A percentile compares a stretch with the other conserved stretches of the same genome.
Conservation (phyloP, 192 early-diverging fungal species). For the Allomyces javanicus region DNA sequence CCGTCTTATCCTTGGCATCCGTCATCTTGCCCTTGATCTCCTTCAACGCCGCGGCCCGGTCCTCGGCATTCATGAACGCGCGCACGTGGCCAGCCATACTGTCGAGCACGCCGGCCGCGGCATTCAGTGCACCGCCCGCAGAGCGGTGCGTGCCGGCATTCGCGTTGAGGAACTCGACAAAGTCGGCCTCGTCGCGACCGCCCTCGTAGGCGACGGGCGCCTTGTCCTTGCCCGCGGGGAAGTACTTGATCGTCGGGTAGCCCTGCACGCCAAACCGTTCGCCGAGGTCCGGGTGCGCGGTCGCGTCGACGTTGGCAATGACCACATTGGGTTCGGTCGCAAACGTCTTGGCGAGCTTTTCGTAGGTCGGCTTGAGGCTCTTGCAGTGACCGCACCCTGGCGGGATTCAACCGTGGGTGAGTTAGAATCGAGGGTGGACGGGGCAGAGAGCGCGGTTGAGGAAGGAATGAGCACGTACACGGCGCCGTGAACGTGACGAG, state of each 20-base stretch:
- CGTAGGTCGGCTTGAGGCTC: constrained; percentile 39
- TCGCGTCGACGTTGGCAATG: constrained; percentile 82
- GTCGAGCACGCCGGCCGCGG: constrained; percentile 26
- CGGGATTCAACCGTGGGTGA: too few species aligned
- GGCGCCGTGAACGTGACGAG: constrained; percentile 88
- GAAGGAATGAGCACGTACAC: constrained; percentile 13
- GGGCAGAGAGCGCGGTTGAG: too few species aligned
- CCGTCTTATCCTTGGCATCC: constrained; percentile 18
- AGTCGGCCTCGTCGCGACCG: constrained; percentile 42
- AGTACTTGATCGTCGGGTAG: constrained; percentile 80
- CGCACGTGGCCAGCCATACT: neutral
- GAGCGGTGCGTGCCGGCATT: constrained; percentile 54
- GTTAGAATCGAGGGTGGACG: too few species aligned
- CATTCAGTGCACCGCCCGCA: constrained; percentile 48
- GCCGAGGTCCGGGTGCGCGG: constrained; percentile 37
- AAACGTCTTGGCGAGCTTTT: constrained; percentile 67
- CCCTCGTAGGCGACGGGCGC: constrained; percentile 50
- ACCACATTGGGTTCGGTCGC: constrained; percentile 55
- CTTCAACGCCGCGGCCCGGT: constrained; percentile 21
- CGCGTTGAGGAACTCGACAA: constrained; percentile 71
- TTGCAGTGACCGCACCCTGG: constrained; percentile 65
- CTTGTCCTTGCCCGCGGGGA: constrained; percentile 42
- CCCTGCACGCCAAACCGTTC: constrained; percentile 39
- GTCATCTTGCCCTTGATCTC: constrained; percentile 18
- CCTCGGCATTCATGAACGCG: constrained; percentile 2